These are phyloP conservation scores for Kwoniella mangroviensis DNA, from an alignment of 768 basidiomycete species.

Conservation along the genomic window DNA sequence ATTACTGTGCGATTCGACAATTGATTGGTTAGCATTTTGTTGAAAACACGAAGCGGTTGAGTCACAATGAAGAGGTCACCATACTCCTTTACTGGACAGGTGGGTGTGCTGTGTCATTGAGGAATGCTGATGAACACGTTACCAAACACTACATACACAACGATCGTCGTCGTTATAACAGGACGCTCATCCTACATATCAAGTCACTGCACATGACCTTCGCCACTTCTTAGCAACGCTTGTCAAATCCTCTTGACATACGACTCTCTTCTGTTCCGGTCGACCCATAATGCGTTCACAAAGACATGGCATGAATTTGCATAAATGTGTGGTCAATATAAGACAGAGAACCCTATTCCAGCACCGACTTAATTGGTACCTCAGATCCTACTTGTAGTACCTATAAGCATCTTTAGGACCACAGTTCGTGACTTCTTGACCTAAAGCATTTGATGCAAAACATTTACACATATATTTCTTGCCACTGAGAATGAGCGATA, in stretches of 20 bases:
- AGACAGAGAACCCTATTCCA: not conserved
- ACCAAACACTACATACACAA: not conserved
- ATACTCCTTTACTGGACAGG: too few species aligned
- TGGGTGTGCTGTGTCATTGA: not conserved
- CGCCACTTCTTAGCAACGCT: too few species aligned
- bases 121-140: not conserved
- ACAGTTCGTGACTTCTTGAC: constrained; percentile 3
- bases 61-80: too few species aligned
- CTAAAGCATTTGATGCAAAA: constrained; percentile 12
- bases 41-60: too few species aligned
- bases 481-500: not conserved
- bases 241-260: too few species aligned
- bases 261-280: not conserved
- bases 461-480: constrained; percentile 13
- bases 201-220: not conserved
- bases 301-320: not conserved
- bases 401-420: constrained; percentile 12
- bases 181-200: not conserved
- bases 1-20: too few species aligned
- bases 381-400: not conserved
- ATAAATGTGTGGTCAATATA: not conserved
- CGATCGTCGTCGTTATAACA: not conserved
- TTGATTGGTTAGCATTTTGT: too few species aligned
- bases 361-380: not conserved
- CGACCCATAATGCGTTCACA: too few species aligned